Evolutionary conservation across 1,284 basidiomycete genomes (phyloP).

Genomic region (Malassezia sympodialis): DNA sequence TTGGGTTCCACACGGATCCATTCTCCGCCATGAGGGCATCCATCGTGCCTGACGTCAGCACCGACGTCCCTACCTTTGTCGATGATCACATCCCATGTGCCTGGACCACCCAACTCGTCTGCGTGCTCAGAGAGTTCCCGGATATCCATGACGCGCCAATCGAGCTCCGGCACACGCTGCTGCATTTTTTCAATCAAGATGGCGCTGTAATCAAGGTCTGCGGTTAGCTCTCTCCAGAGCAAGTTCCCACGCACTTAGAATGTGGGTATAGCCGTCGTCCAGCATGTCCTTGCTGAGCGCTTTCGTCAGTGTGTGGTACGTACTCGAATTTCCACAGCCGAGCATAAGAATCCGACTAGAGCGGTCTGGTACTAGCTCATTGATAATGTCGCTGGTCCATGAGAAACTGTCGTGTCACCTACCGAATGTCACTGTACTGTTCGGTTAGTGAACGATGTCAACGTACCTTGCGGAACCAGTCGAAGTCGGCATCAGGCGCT

Average conservation of each 20-base stretch:
- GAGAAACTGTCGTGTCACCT: background rate
- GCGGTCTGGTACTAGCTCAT: slow-evolving; percentile 26
- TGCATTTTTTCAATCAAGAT: slow-evolving; percentile 31
- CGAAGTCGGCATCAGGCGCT: slow-evolving; percentile 26
- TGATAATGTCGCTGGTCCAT: slow-evolving; percentile 21
- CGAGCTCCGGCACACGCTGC: slow-evolving; percentile 20
- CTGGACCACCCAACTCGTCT: slow-evolving; percentile 20
- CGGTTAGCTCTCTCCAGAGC: background rate
- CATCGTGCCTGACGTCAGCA: slow-evolving; percentile 26
- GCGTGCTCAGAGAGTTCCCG: slow-evolving; percentile 27
- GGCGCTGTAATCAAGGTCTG: slow-evolving; percentile 14
- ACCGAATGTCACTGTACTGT: slow-evolving; percentile 17
- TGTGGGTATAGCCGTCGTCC: slow-evolving; percentile 25
- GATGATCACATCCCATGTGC: slow-evolving; percentile 31
- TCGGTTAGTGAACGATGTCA: background rate
- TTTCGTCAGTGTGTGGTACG: slow-evolving; percentile 1
- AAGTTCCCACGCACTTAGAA: slow-evolving; percentile 21
- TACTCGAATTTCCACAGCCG: slow-evolving; percentile 39
- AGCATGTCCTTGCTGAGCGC: slow-evolving; percentile 33
- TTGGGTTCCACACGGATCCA: slow-evolving; percentile 33
- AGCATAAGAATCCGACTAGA: slow-evolving; percentile 36
- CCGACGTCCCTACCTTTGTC: slow-evolving; percentile 29
- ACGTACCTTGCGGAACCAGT: slow-evolving; percentile 38
- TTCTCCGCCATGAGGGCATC: slow-evolving; percentile 46
- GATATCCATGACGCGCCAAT: slow-evolving; percentile 37